These are phyloP conservation scores for Remersonia thermophila DNA, from an alignment of 2,329 filamentous ascomycete species.

Conservation along the genomic window DNA sequence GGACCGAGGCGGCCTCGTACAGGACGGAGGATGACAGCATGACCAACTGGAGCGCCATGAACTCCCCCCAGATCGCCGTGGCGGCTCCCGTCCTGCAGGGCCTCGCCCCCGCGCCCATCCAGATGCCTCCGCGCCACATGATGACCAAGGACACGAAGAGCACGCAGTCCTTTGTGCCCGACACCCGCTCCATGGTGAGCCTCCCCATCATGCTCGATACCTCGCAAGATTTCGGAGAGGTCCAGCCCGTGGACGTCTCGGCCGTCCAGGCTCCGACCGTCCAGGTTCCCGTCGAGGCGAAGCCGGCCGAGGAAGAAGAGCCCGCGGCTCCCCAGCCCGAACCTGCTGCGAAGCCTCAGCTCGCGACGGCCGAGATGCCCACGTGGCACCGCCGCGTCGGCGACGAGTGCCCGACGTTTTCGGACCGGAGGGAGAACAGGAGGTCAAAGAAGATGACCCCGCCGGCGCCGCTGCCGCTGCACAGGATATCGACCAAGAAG, in stretches of 20 bases:
- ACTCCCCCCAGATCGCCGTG: conserved; percentile 35
- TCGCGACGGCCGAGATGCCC: conserved; percentile 8
- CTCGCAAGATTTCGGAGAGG: not conserved
- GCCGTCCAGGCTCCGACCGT: not conserved
- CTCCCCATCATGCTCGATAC: conserved; percentile 35
- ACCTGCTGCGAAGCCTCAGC: no score
- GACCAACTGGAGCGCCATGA: conserved; percentile 38
- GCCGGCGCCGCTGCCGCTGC: conserved; percentile 43
- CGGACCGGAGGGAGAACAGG: conserved; percentile 33
- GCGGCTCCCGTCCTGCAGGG: conserved; percentile 30
- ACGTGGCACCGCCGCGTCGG: conserved; percentile 47
- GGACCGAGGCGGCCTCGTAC: conserved; percentile 24
- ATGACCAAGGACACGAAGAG: conserved; percentile 3
- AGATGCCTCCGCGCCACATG: conserved; percentile 15
- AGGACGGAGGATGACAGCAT: conserved; percentile 28
- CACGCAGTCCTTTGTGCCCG: conserved; percentile 6
- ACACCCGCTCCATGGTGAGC: conserved; percentile 24
- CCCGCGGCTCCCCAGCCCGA: not conserved
- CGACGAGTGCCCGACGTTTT: conserved; percentile 47
- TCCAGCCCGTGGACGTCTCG: no score
- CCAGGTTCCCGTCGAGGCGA: conserved; percentile 2
- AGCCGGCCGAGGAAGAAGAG: not conserved
- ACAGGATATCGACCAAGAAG: conserved; percentile 26
- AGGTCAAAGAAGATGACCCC: conserved; percentile 41
- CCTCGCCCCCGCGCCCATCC: conserved; percentile 30